These are phyloP conservation scores for Phaeosphaeriaceae sp. DNA, from an alignment of 2,329 filamentous ascomycete genomes.

Conservation along the genomic window DNA sequence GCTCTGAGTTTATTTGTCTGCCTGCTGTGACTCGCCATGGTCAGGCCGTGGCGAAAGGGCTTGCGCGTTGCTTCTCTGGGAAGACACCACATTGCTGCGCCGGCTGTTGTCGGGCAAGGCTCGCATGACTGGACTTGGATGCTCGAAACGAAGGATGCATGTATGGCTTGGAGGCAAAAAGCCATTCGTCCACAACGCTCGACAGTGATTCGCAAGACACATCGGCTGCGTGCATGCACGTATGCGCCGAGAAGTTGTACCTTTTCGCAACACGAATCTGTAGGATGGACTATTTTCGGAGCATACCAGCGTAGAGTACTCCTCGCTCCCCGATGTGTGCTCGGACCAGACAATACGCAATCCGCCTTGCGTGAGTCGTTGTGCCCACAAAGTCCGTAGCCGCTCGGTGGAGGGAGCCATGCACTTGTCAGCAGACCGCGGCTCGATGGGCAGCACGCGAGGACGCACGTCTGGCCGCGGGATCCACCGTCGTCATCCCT, in stretches of 20 bases:
- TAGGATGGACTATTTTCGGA: slow-evolving; percentile 3
- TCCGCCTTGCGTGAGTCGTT: background rate
- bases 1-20: slow-evolving; percentile 21
- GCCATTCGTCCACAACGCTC: background rate
- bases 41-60: slow-evolving; percentile 28
- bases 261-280: background rate
- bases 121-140: slow-evolving; percentile 5
- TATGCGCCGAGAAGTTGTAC: background rate
- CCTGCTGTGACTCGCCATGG: slow-evolving; percentile 7
- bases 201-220: background rate
- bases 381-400: background rate
- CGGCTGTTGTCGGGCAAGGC: slow-evolving; percentile 13
- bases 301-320: background rate
- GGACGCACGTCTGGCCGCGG: slow-evolving; percentile 12
- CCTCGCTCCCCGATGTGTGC: background rate
- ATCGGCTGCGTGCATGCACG: background rate
- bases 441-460: slow-evolving; percentile 8
- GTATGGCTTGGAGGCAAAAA: slow-evolving; percentile 3
- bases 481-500: slow-evolving; percentile 27
- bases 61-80: slow-evolving; percentile 31
- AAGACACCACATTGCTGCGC: slow-evolving; percentile 12
- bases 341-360: slow-evolving; percentile 1
- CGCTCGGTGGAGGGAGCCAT: background rate
- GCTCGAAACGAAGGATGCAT: slow-evolving; percentile 6
- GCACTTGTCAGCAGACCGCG: slow-evolving; percentile 11